Evolutionary conservation across 495 filamentous ascomycete species (phyloP).

Genomic region (Talaromyces trachyspermus): DNA sequence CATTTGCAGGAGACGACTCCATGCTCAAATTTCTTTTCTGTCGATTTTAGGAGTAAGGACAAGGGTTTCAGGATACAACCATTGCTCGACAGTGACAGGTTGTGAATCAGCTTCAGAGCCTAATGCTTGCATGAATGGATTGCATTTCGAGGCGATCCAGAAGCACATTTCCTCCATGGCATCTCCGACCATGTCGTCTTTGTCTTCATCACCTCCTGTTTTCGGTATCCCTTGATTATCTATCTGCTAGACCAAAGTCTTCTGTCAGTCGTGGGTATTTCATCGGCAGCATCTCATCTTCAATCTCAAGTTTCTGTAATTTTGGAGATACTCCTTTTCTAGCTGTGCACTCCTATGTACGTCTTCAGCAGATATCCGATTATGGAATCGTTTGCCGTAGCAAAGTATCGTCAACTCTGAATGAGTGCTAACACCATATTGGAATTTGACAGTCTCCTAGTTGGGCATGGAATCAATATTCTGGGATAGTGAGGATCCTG

Average conservation of each 20-base stretch:
- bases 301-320: slow-evolving; percentile 1
- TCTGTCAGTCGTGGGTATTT: slow-evolving; percentile 1
- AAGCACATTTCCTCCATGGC: slow-evolving; percentile 1
- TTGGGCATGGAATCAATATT: not conserved
- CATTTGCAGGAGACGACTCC: not conserved
- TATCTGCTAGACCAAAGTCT: not conserved
- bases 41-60: not conserved
- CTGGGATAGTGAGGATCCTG: too few relatives aligned
- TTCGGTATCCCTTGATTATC: not conserved
- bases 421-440: slow-evolving; percentile 1
- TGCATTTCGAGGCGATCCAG: not conserved
- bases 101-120: not conserved
- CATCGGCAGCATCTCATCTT: not conserved
- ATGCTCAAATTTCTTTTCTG: not conserved
- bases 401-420: not conserved
- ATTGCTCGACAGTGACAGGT: not conserved
- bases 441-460: not conserved
- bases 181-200: not conserved
- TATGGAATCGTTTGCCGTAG: slow-evolving; percentile 3
- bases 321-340: slow-evolving; percentile 1
- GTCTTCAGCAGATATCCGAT: not conserved
- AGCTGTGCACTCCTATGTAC: not conserved
- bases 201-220: not conserved
- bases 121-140: not conserved
- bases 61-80: slow-evolving; percentile 3